Conservation (phyloP, 1,284 basidiomycete species). For the Xerocomus nothofagi region DNA sequence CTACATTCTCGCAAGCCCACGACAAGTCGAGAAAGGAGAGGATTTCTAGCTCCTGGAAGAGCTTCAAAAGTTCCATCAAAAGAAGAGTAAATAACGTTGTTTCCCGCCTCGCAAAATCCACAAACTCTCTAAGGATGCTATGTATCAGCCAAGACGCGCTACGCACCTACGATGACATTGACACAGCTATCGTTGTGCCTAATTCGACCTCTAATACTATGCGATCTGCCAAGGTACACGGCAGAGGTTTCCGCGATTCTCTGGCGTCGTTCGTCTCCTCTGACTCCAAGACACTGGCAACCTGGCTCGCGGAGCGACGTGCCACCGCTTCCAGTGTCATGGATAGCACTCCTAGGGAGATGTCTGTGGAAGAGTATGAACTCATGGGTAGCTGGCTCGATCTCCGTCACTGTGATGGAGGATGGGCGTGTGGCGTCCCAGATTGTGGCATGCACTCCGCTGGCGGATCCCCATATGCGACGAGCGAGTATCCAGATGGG, state of each 20-base stretch:
- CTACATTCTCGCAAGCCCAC: slow-evolving; percentile 21
- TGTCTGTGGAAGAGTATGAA: slow-evolving; percentile 50
- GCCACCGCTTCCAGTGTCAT: slow-evolving; percentile 21
- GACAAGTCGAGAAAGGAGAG: slow-evolving; percentile 24
- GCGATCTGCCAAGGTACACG: neutral
- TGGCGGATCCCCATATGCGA: slow-evolving; percentile 23
- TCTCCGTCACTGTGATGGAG: slow-evolving; percentile 18
- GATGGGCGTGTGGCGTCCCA: slow-evolving; percentile 30
- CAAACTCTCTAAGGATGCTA: slow-evolving; percentile 7
- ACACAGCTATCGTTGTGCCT: neutral
- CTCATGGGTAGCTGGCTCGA: slow-evolving; percentile 48
- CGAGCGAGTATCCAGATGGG: slow-evolving; percentile 9
- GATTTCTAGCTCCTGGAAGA: slow-evolving; percentile 35
- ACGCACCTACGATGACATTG: slow-evolving; percentile 9
- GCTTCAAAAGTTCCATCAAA: slow-evolving; percentile 27
- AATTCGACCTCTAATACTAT: slow-evolving; percentile 1
- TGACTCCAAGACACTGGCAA: slow-evolving; percentile 37
- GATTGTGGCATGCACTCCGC: slow-evolving; percentile 32
- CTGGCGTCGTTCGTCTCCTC: slow-evolving; percentile 33
- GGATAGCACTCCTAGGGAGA: slow-evolving; percentile 25
- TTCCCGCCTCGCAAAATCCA: slow-evolving; percentile 19
- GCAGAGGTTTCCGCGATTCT: slow-evolving; percentile 15
- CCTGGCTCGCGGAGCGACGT: slow-evolving; percentile 42
- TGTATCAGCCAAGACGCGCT: slow-evolving; percentile 14
- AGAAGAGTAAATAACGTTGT: slow-evolving; percentile 24